These are phyloP conservation scores for Claviceps sp. DNA, from an alignment of 2,329 filamentous ascomycete species.

Conservation along the genomic window DNA sequence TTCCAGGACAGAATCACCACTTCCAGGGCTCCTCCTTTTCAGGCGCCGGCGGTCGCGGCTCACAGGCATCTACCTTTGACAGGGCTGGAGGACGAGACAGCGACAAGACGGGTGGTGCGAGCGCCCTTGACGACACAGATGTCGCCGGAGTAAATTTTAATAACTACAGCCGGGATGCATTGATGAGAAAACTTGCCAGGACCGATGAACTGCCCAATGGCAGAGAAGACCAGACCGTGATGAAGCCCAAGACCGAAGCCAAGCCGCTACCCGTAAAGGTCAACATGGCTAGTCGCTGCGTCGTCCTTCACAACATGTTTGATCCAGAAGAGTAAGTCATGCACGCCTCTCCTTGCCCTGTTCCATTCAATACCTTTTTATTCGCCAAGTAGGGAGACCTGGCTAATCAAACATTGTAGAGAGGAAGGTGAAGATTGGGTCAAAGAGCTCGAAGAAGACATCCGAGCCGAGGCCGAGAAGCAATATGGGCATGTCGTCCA, in stretches of 20 bases:
- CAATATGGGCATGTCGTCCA: slow-evolving; percentile 98
- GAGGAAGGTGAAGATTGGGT: slow-evolving; percentile 81
- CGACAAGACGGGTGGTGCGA: slow-evolving; percentile 82
- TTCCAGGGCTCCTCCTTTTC: slow-evolving; percentile 89
- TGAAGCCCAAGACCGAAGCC: slow-evolving; percentile 66
- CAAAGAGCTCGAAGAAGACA: slow-evolving; percentile 88
- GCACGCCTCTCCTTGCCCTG: neutral
- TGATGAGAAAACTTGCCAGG: slow-evolving; percentile 97
- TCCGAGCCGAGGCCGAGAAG: slow-evolving; percentile 80
- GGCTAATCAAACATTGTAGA: slow-evolving; percentile 32
- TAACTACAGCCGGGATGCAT: slow-evolving; percentile 94
- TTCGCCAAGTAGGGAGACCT: slow-evolving; percentile 12
- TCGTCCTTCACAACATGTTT: slow-evolving; percentile 93
- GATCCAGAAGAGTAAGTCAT: slow-evolving; percentile 71
- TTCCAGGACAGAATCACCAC: slow-evolving; percentile 66
- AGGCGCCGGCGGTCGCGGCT: slow-evolving; percentile 74
- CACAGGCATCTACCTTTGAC: slow-evolving; percentile 79
- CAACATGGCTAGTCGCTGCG: slow-evolving; percentile 85
- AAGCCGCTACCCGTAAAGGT: slow-evolving; percentile 75
- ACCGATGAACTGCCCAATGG: slow-evolving; percentile 65
- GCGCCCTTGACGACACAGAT: slow-evolving; percentile 92
- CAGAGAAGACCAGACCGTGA: slow-evolving; percentile 56
- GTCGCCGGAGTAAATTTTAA: slow-evolving; percentile 98
- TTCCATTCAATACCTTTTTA: neutral
- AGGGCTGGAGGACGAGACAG: slow-evolving; percentile 78